A percentile compares a stretch with the other conserved stretches of the same genome.
Evolutionary conservation across 2,329 filamentous ascomycete genomes (phyloP).

Genomic region (Xylariaceae sp.): DNA sequence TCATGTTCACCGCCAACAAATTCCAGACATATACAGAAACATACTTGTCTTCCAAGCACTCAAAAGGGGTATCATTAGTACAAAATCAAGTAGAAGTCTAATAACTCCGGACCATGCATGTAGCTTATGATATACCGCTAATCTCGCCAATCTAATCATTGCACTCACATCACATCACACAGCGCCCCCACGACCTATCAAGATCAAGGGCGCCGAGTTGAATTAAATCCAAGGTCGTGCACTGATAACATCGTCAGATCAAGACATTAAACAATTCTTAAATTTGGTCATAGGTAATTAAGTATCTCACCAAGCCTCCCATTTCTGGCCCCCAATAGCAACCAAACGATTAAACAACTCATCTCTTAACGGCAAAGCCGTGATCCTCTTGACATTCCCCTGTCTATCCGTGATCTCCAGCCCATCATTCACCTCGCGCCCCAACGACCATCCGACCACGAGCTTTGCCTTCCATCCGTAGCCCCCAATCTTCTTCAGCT

Average conservation of each 20-base stretch:
- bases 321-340: slow-evolving; percentile 81
- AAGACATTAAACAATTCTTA: not conserved
- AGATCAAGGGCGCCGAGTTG: no score
- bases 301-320: slow-evolving; percentile 72
- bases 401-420: slow-evolving; percentile 68
- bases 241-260: not conserved
- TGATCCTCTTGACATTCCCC: slow-evolving; percentile 66
- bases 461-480: slow-evolving; percentile 86
- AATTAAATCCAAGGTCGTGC: not conserved
- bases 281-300: not conserved
- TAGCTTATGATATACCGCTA: not conserved
- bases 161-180: not conserved
- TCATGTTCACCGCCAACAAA: no score
- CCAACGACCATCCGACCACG: slow-evolving; percentile 79
- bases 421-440: slow-evolving; percentile 77
- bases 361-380: slow-evolving; percentile 74
- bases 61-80: slow-evolving; percentile 1
- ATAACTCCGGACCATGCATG: not conserved
- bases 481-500: slow-evolving; percentile 81
- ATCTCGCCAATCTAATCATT: not conserved
- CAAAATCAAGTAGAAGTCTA: slow-evolving; percentile 7
- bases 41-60: not conserved
- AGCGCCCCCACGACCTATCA: no score
- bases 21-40: no score
- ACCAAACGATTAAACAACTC: slow-evolving; percentile 82